These are phyloP conservation scores for Rubus idaeus DNA, from an alignment of 306 rosid species.

Conservation along the genomic window DNA sequence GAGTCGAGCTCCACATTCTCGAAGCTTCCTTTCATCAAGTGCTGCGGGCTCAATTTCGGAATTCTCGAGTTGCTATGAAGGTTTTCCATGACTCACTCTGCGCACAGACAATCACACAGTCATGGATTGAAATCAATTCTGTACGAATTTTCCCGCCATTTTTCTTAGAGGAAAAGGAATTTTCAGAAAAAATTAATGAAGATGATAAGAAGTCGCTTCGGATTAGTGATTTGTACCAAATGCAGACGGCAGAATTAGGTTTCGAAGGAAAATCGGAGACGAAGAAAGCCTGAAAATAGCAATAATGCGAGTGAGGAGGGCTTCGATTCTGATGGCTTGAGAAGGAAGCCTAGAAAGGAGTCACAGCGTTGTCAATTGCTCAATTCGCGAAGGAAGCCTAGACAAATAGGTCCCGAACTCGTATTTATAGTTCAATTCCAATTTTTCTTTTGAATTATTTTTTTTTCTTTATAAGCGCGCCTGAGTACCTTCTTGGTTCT, in stretches of 20 bases:
- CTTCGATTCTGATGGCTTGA: too few species aligned
- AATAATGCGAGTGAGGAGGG: constrained; percentile 1
- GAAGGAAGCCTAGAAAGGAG: background rate
- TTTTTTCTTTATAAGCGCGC: too few species aligned
- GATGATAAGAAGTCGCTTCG: background rate
- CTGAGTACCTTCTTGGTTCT: too few species aligned
- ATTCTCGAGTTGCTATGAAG: background rate
- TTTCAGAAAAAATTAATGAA: background rate
- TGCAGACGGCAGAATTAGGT: constrained; percentile 6
- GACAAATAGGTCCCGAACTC: too few species aligned
- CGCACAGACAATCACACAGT: background rate
- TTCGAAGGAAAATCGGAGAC: background rate
- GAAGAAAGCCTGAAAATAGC: background rate
- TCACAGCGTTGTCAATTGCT: too few species aligned
- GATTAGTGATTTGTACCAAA: background rate
- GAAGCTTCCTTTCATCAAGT: constrained; percentile 18
- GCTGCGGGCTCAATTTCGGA: constrained; percentile 26
- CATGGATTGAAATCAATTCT: background rate
- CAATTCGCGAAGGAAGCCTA: too few species aligned
- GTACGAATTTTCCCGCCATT: constrained; percentile 6
- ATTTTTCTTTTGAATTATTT: too few species aligned
- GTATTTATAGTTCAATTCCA: too few species aligned
- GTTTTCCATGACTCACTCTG: constrained; percentile 1
- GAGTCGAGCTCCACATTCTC: constrained; percentile 49
- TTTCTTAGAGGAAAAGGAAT: background rate